A percentile compares a stretch with the other conserved stretches of the same genome.
Conservation (phyloP, 2,329 filamentous ascomycete genomes). For the Aureobasidium sp. region DNA sequence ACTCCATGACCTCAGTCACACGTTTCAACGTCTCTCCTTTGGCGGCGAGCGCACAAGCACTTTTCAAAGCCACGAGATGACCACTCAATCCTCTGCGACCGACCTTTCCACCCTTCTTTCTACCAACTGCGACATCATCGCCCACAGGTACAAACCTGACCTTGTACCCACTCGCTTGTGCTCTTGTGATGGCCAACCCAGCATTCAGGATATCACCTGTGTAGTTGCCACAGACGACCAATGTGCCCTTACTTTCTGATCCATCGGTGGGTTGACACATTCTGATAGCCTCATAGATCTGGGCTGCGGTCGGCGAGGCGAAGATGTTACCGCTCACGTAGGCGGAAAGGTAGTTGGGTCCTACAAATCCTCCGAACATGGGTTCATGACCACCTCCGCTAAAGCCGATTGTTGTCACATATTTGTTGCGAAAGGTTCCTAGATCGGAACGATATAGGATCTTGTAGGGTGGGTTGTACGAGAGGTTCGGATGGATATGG, state of each 20-base stretch:
- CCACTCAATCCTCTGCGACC: slow-evolving; percentile 69
- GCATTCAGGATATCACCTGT: slow-evolving; percentile 71
- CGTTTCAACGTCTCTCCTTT: slow-evolving; percentile 34
- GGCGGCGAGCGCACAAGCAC: slow-evolving; percentile 61
- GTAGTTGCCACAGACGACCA: slow-evolving; percentile 72
- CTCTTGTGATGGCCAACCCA: slow-evolving; percentile 65
- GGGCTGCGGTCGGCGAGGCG: slow-evolving; percentile 68
- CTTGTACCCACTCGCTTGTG: slow-evolving; percentile 59
- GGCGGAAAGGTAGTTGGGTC: slow-evolving; percentile 66
- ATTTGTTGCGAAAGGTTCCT: slow-evolving; percentile 30
- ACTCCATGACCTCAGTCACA: slow-evolving; percentile 41
- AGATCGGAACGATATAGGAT: slow-evolving; percentile 40
- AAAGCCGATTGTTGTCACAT: slow-evolving; percentile 42
- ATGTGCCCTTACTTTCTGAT: slow-evolving; percentile 42
- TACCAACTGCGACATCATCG: slow-evolving; percentile 71
- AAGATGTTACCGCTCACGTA: slow-evolving; percentile 71
- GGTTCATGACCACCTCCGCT: slow-evolving; percentile 55
- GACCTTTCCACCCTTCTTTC: slow-evolving; percentile 61
- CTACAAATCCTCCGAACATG: slow-evolving; percentile 71
- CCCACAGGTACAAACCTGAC: slow-evolving; percentile 68
- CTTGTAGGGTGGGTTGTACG: slow-evolving; percentile 39
- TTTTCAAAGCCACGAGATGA: slow-evolving; percentile 66
- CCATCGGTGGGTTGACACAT: slow-evolving; percentile 54
- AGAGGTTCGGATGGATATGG: slow-evolving; percentile 36
- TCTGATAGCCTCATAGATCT: slow-evolving; percentile 67